Evolutionary conservation across 106 monocot species (phyloP).

Genomic region (Gastrodia elata): DNA sequence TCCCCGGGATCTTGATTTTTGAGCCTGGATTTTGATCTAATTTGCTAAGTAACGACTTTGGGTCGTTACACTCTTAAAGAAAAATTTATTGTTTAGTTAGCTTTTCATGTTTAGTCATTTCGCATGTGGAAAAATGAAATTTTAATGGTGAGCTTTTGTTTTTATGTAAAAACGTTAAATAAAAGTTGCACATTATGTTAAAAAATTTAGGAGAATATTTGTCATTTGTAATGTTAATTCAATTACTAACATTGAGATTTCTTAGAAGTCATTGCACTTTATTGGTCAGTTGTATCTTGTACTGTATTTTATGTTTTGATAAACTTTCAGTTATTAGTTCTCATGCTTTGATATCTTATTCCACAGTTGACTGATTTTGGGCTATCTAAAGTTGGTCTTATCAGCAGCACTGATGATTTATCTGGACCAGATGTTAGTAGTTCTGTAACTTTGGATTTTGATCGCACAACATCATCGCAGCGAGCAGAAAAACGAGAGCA

Average conservation of each 20-base stretch:
- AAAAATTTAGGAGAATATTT: not conserved
- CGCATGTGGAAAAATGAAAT: no score
- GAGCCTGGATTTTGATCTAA: no score
- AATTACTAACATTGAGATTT: not conserved
- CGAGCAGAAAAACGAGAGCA: constrained; percentile 67
- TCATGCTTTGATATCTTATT: constrained; percentile 10
- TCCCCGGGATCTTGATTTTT: no score
- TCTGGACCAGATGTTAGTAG: constrained; percentile 89
- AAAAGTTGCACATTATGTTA: no score
- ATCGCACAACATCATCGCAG: constrained; percentile 25
- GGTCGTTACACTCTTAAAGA: no score
- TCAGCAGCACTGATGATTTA: constrained; percentile 97
- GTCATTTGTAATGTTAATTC: not conserved
- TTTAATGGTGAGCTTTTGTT: no score
- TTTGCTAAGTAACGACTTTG: no score
- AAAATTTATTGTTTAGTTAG: no score
- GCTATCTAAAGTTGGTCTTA: constrained; percentile 95
- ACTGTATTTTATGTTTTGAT: not conserved
- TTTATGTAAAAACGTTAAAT: no score
- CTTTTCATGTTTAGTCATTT: not conserved
- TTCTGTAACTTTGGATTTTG: constrained; percentile 34
- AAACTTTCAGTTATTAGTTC: not conserved
- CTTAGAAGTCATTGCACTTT: not conserved
- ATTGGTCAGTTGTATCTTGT: not conserved
- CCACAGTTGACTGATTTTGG: constrained; percentile 98